These are phyloP conservation scores for Cerrena zonata DNA, from an alignment of 1,284 basidiomycete genomes.

Conservation along the genomic window DNA sequence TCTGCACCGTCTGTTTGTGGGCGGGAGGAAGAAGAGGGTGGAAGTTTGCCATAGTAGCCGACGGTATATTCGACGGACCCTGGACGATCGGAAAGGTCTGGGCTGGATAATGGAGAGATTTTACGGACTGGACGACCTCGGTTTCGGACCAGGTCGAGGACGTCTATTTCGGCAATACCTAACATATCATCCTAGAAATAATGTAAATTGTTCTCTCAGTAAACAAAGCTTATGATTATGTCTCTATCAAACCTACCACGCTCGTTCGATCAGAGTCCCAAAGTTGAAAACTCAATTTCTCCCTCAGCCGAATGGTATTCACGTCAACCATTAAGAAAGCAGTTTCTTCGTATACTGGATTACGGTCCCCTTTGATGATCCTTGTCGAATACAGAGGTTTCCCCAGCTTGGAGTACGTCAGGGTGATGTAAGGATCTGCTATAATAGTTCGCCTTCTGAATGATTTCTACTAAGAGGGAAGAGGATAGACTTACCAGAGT, in stretches of 20 bases:
- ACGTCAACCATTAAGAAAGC: conserved; percentile 63
- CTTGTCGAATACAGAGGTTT: conserved; percentile 71
- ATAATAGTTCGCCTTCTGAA: neutral
- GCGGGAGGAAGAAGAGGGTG: conserved; percentile 38
- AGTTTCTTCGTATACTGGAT: conserved; percentile 77
- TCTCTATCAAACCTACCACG: conserved; percentile 28
- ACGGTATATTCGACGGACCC: conserved; percentile 42
- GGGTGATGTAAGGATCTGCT: conserved; percentile 34
- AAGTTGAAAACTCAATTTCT: conserved; percentile 62
- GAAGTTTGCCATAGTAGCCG: conserved; percentile 61
- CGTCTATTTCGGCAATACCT: conserved; percentile 28
- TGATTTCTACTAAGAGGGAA: neutral
- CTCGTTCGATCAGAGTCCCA: conserved; percentile 69
- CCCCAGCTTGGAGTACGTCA: conserved; percentile 37
- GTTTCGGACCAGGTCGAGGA: conserved; percentile 28
- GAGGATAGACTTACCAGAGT: conserved; percentile 44
- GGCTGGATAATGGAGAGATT: conserved; percentile 23
- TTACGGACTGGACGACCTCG: conserved; percentile 27
- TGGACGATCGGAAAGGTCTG: conserved; percentile 23
- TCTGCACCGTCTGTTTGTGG: conserved; percentile 35
- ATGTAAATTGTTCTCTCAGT: neutral
- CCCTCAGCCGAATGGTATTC: conserved; percentile 65
- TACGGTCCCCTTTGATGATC: conserved; percentile 59
- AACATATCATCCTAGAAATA: conserved; percentile 30
- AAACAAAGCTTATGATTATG: neutral